Evolutionary conservation across 805 yeast genomes (phyloP).

Genomic region (Nakazawaea molendinolei): DNA sequence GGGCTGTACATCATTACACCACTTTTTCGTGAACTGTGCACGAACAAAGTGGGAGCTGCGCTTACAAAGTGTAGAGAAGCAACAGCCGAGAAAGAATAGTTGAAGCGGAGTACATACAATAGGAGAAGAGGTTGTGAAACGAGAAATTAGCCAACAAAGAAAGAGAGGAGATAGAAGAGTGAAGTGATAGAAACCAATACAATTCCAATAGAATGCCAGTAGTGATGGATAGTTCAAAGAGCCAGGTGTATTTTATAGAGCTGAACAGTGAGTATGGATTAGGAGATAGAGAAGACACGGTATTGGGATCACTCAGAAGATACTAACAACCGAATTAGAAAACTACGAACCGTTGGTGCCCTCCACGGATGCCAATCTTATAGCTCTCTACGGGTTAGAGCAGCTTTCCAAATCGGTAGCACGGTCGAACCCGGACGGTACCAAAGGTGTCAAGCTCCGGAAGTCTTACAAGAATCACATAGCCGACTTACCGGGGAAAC

Average conservation of each 20-base stretch:
- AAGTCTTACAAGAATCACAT: conserved; percentile 95
- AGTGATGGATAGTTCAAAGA: not conserved
- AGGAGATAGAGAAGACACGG: conserved; percentile 1
- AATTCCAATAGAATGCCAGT: conserved; percentile 6
- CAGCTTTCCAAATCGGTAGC: conserved; percentile 75
- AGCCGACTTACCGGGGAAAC: conserved; percentile 77
- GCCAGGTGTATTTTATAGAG: conserved; percentile 23
- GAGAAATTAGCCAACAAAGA: not conserved
- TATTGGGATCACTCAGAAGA: not conserved
- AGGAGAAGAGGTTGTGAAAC: too few relatives aligned
- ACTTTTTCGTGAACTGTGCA: too few relatives aligned
- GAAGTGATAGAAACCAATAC: too few relatives aligned
- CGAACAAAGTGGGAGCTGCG: too few relatives aligned
- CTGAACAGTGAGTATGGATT: conserved; percentile 18
- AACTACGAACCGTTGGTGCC: conserved; percentile 44
- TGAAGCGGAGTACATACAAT: too few relatives aligned
- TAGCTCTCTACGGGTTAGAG: conserved; percentile 60
- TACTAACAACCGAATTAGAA: conserved; percentile 16
- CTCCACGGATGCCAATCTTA: conserved; percentile 67
- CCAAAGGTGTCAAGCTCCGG: conserved; percentile 86
- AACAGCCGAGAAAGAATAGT: too few relatives aligned
- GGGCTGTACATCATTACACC: too few relatives aligned
- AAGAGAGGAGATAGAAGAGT: not conserved
- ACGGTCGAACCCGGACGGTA: conserved; percentile 78
- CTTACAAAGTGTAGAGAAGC: too few relatives aligned